phyloP scores from a whole-genome alignment of 2,329 filamentous ascomycete genomes.

The Stemphylium beticola region DNA sequence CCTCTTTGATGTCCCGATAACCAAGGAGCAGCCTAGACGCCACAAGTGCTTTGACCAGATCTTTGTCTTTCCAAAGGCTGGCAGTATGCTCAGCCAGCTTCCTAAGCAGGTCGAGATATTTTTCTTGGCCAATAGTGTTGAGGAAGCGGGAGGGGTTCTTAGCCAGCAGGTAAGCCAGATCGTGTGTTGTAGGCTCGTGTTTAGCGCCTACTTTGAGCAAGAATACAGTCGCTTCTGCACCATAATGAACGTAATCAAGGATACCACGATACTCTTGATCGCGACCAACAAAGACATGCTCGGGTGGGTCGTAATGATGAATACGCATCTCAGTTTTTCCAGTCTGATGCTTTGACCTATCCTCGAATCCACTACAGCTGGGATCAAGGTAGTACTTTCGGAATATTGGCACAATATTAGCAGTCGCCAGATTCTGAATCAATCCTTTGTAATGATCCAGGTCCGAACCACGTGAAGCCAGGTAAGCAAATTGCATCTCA shows the following conservation, averaged over 20 bases:
- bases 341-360: constrained; percentile 37
- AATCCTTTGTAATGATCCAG: constrained; percentile 57
- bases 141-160: constrained; percentile 82
- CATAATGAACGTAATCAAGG: constrained; percentile 97
- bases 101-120: constrained; percentile 83
- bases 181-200: constrained; percentile 83
- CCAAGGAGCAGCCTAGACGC: constrained; percentile 79
- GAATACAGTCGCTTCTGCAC: constrained; percentile 84
- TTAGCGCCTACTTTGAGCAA: constrained; percentile 88
- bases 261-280: constrained; percentile 80
- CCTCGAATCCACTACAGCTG: constrained; percentile 41
- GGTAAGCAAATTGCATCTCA: constrained; percentile 78
- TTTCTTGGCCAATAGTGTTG: constrained; percentile 80
- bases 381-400: constrained; percentile 44
- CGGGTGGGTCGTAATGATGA: constrained; percentile 67
- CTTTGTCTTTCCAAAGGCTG: constrained; percentile 76
- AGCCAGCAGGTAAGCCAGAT: constrained; percentile 84
- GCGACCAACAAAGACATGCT: constrained; percentile 79
- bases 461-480: constrained; percentile 77
- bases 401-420: constrained; percentile 49
- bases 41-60: constrained; percentile 78
- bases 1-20: constrained; percentile 73
- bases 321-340: constrained; percentile 50
- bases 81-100: constrained; percentile 76
- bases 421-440: constrained; percentile 33